A percentile compares a stretch with the other conserved stretches of the same genome.
These are phyloP conservation scores for Phylloporus sp. DNA, from an alignment of 1,284 basidiomycete genomes.

Conservation along the genomic window DNA sequence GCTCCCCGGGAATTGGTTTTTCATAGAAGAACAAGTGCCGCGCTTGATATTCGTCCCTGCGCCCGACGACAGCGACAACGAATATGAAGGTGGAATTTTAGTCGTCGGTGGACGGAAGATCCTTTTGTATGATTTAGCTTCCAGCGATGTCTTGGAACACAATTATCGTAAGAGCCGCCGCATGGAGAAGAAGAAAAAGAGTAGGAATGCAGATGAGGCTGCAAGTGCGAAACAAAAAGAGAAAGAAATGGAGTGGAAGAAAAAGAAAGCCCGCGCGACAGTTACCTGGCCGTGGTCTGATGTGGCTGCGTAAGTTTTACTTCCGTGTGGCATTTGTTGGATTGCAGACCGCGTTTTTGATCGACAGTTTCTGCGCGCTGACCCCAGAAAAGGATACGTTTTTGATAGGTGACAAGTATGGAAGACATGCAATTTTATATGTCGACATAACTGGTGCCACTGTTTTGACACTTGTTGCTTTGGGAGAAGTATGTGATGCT, in stretches of 20 bases:
- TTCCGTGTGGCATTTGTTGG: not conserved
- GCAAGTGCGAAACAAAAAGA: slow-evolving; percentile 62
- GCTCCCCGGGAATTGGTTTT: slow-evolving; percentile 40
- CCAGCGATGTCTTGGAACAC: slow-evolving; percentile 55
- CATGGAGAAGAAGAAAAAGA: slow-evolving; percentile 58
- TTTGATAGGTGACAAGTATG: slow-evolving; percentile 82
- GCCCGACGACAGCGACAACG: slow-evolving; percentile 34
- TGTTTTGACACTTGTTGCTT: slow-evolving; percentile 66
- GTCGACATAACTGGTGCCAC: slow-evolving; percentile 51
- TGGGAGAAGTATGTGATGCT: slow-evolving; percentile 72
- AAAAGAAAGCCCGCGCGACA: slow-evolving; percentile 57
- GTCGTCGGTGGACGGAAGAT: slow-evolving; percentile 72
- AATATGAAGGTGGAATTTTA: slow-evolving; percentile 70
- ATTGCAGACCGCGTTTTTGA: slow-evolving; percentile 8
- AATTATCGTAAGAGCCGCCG: slow-evolving; percentile 61
- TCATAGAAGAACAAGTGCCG: slow-evolving; percentile 39
- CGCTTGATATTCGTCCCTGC: slow-evolving; percentile 34
- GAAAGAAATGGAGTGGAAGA: slow-evolving; percentile 58
- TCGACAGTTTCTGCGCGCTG: slow-evolving; percentile 57
- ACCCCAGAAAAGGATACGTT: slow-evolving; percentile 56
- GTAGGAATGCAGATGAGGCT: slow-evolving; percentile 47
- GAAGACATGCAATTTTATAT: slow-evolving; percentile 72
- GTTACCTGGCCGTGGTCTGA: slow-evolving; percentile 79
- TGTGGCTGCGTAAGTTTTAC: slow-evolving; percentile 61
- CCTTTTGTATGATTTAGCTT: slow-evolving; percentile 64